Base-by-base conservation (phyloP, 2,329 filamentous ascomycete genomes). In the Pezicula rhizophila region DNA sequence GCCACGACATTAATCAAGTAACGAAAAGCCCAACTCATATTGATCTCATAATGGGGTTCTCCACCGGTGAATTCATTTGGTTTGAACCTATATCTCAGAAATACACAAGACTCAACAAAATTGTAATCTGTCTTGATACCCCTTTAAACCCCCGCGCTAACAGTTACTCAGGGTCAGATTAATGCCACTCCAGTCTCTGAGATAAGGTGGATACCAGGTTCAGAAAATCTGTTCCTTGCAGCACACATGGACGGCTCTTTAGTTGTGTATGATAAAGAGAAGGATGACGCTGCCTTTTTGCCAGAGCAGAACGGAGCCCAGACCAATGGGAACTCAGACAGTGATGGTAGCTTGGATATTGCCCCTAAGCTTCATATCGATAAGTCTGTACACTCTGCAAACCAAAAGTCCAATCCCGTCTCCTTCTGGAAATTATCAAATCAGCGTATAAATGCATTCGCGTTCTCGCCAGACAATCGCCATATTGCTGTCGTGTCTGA, bases 11-110 rank as follows among this genome's bases (percentile, higher is more conserved):
- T 38, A 97, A 99, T 64, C 72, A 80, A 39, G 64, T 87, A 47
- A 96, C 91, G 10, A 96, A 92, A 68, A 84, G 81, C 45, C 65
- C 78, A 3, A 82, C 78, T 5, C 92, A 97, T 63, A 77, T 99
- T 38, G 93, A 99, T 64, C 76, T 99, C 17, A 83, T 96, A 49
- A 87, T 99, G 82, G 93, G 93, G 1, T 97, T 96, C 62, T 96
- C 92, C 6, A 95, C 91, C 0, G 90, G 91, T 35, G 93, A 99
- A 66, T 90, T 99, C 42, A 92, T 99, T 53, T 99, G 93, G 93
- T 97, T 93, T 74, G 93, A 99, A 68, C 91, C 93, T 10, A 88
- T 96, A 61, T 92, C 90, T 35, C 92, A 97, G 61, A 90, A 95
- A 64, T 99, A 99, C 67, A 88, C 89, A 3, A 84, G 93, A 17